Evolutionary conservation across 305 asterid species (phyloP).

Genomic region (Fraxinus paxiana): DNA sequence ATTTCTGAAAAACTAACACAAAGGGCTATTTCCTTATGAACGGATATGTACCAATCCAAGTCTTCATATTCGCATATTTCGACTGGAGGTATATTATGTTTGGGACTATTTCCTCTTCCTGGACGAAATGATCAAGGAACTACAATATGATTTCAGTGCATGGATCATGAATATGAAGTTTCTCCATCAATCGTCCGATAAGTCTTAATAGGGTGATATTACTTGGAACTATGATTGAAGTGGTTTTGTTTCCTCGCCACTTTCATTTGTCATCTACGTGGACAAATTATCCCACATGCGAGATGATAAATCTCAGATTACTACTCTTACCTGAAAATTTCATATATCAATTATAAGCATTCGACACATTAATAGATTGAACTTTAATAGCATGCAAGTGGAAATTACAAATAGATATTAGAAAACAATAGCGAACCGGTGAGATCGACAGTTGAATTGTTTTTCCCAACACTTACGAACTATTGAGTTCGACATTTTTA

Average conservation of each 20-base stretch:
- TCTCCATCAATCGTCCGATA: background rate
- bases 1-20: background rate
- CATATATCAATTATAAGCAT: background rate
- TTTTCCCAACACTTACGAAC: background rate
- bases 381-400: background rate
- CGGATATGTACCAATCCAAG: too few relatives aligned
- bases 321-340: background rate
- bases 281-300: background rate
- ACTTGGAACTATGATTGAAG: background rate
- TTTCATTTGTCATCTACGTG: background rate
- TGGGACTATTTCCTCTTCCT: background rate
- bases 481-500: background rate
- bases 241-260: background rate
- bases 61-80: background rate
- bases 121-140: background rate
- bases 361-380: background rate
- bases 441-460: background rate
- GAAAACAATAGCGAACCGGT: background rate
- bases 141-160: background rate
- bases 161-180: background rate
- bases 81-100: background rate
- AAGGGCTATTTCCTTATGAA: too few relatives aligned
- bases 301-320: background rate
- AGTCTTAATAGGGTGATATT: background rate
- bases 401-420: background rate